A percentile compares a stretch with the other conserved stretches of the same genome.
These are phyloP conservation scores for Mortierella sp. DNA, from an alignment of 371 early-diverging fungal species.

Conservation along the genomic window DNA sequence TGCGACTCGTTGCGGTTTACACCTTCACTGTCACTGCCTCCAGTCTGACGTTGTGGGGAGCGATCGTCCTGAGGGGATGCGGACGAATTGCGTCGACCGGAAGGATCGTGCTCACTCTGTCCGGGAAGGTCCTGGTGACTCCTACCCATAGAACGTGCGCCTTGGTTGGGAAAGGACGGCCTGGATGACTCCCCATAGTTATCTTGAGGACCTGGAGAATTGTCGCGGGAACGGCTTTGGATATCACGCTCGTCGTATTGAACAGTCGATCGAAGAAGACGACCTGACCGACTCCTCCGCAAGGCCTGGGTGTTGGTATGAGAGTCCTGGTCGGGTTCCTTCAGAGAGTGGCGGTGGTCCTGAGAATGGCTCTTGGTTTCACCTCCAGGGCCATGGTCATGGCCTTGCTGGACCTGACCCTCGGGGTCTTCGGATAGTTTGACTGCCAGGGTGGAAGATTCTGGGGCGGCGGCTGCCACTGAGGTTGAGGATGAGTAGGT, in stretches of 20 bases:
- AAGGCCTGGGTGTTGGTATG: slow-evolving; percentile 13
- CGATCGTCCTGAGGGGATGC: slow-evolving; percentile 6
- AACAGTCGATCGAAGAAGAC: slow-evolving; percentile 41
- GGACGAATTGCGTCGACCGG: background rate
- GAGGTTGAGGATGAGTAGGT: slow-evolving; percentile 27
- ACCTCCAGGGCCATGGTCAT: background rate
- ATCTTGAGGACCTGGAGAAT: slow-evolving; percentile 9
- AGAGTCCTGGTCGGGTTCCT: slow-evolving; percentile 22
- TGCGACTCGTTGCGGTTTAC: background rate
- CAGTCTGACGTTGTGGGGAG: slow-evolving; percentile 6
- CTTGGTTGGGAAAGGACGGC: slow-evolving; percentile 10
- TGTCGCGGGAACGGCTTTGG: slow-evolving; percentile 30
- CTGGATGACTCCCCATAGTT: slow-evolving; percentile 15
- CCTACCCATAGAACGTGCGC: slow-evolving; percentile 5
- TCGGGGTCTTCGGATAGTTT: slow-evolving; percentile 36
- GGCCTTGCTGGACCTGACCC: slow-evolving; percentile 21
- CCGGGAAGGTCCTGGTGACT: background rate
- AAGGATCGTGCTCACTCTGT: background rate
- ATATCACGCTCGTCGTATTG: slow-evolving; percentile 45
- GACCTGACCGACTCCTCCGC: slow-evolving; percentile 49
- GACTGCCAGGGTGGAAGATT: slow-evolving; percentile 45
- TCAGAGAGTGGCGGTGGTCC: slow-evolving; percentile 6
- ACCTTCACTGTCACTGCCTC: slow-evolving; percentile 11
- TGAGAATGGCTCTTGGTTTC: slow-evolving; percentile 13
- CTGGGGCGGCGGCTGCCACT: slow-evolving; percentile 44